Evolutionary conservation across 2,329 filamentous ascomycete genomes (phyloP).

Genomic region (Sporothrix mexicana): DNA sequence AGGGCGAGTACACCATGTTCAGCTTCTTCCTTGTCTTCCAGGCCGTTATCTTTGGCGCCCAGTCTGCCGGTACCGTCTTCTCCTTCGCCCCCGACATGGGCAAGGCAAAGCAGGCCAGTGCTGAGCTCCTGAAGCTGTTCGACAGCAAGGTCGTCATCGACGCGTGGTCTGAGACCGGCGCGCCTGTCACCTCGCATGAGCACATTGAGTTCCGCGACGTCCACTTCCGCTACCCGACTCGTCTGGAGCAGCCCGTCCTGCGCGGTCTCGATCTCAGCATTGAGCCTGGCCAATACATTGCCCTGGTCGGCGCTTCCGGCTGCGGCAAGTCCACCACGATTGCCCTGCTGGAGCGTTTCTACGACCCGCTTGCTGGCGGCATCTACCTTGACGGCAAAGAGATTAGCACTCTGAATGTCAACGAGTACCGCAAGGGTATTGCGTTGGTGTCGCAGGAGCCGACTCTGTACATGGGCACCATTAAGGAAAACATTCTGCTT

Average conservation of each 20-base stretch:
- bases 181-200: conserved; percentile 66
- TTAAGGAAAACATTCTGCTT: conserved; percentile 87
- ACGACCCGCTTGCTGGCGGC: conserved; percentile 81
- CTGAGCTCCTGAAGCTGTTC: conserved; percentile 80
- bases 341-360: conserved; percentile 89
- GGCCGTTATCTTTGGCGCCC: conserved; percentile 86
- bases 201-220: conserved; percentile 88
- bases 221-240: conserved; percentile 91
- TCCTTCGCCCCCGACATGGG: conserved; percentile 91
- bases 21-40: conserved; percentile 94
- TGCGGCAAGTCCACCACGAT: conserved; percentile 96
- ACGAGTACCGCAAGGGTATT: conserved; percentile 81
- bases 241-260: conserved; percentile 89
- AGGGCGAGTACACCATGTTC: conserved; percentile 74
- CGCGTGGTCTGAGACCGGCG: conserved; percentile 75
- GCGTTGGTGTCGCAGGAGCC: conserved; percentile 94
- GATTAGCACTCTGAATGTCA: conserved; percentile 80
- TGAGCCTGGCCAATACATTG: conserved; percentile 80
- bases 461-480: conserved; percentile 90
- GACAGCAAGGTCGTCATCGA: conserved; percentile 84
- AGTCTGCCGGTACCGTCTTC: conserved; percentile 89
- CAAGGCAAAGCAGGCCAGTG: conserved; percentile 85
- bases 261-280: conserved; percentile 78
- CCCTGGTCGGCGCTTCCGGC: conserved; percentile 90
- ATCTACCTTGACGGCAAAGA: conserved; percentile 84